Percentiles rank a stretch among this genome's conserved stretches.
These are phyloP conservation scores for Inonotus hispidus DNA, from an alignment of 1,284 basidiomycete species.

Conservation along the genomic window DNA sequence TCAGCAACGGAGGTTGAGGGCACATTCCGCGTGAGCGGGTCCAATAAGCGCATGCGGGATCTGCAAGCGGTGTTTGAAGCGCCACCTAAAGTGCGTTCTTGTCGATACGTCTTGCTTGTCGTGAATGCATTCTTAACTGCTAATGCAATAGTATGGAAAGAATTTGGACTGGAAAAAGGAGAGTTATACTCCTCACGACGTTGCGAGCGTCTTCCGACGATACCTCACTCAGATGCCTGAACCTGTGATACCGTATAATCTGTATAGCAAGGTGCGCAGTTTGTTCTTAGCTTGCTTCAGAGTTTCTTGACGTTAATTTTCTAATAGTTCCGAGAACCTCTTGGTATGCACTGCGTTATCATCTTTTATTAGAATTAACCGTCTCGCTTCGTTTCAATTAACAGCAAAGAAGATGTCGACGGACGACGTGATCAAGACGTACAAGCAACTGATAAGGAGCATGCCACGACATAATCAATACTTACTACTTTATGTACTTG, in stretches of 20 bases:
- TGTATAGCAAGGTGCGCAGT: conserved; percentile 77
- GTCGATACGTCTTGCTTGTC: background rate
- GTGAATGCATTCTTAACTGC: background rate
- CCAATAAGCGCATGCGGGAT: conserved; percentile 92
- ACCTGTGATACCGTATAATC: conserved; percentile 82
- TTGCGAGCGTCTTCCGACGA: conserved; percentile 92
- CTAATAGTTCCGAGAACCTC: conserved; percentile 73
- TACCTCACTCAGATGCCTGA: conserved; percentile 97
- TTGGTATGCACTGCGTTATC: conserved; percentile 44
- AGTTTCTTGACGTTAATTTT: conserved; percentile 8
- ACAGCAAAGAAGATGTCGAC: conserved; percentile 57
- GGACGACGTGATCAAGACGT: conserved; percentile 59
- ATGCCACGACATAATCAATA: conserved; percentile 91
- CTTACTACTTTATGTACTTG: conserved; percentile 92
- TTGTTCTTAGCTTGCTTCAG: background rate
- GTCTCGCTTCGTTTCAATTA: conserved; percentile 6
- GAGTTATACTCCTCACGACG: conserved; percentile 89
- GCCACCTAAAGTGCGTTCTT: conserved; percentile 70
- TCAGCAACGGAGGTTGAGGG: conserved; percentile 92
- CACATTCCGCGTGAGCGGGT: conserved; percentile 92
- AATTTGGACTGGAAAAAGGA: conserved; percentile 85
- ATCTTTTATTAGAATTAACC: background rate
- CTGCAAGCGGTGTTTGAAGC: conserved; percentile 88
- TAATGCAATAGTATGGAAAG: conserved; percentile 75
- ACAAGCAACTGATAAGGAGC: conserved; percentile 79